A percentile compares a stretch with the other conserved stretches of the same genome.
Evolutionary conservation across 768 basidiomycete species (phyloP).

Genomic region (Mycena epipterygia): DNA sequence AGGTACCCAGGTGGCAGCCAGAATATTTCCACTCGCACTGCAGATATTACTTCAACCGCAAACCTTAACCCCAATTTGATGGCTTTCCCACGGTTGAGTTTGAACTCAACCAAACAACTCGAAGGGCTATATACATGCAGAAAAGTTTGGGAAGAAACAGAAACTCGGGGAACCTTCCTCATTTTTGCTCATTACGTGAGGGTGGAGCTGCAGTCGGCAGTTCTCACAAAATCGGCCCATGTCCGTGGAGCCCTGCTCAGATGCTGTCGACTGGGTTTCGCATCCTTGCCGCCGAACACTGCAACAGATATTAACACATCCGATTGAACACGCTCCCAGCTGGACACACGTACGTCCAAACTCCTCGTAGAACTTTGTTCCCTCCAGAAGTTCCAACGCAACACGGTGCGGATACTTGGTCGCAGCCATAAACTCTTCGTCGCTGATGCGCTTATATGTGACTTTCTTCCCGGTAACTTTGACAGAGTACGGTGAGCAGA

Average conservation of each 20-base stretch:
- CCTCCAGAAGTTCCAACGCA: conserved; percentile 15
- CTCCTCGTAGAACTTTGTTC: conserved; percentile 14
- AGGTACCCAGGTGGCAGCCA: too few relatives aligned
- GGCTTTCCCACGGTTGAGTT: too few relatives aligned
- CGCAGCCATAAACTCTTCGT: conserved; percentile 15
- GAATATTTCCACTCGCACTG: too few relatives aligned
- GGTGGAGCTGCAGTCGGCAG: conserved; percentile 18
- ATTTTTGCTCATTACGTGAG: too few relatives aligned
- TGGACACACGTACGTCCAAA: conserved; percentile 19
- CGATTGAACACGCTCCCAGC: background rate
- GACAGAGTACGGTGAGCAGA: background rate
- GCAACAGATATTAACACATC: background rate
- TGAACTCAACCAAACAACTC: too few relatives aligned
- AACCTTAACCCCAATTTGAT: too few relatives aligned
- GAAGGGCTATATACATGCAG: too few relatives aligned
- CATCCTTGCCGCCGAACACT: conserved; percentile 13
- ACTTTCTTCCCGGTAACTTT: conserved; percentile 27
- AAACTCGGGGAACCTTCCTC: too few relatives aligned
- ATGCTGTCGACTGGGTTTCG: conserved; percentile 4
- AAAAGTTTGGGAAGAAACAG: too few relatives aligned
- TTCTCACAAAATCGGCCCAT: conserved; percentile 23
- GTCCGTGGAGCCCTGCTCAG: background rate
- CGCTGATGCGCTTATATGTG: background rate
- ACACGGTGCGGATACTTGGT: background rate
- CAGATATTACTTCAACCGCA: too few relatives aligned